A percentile compares a stretch with the other conserved stretches of the same genome.
Conservation (phyloP, 768 basidiomycete species). For the Pisolithus orientalis region DNA sequence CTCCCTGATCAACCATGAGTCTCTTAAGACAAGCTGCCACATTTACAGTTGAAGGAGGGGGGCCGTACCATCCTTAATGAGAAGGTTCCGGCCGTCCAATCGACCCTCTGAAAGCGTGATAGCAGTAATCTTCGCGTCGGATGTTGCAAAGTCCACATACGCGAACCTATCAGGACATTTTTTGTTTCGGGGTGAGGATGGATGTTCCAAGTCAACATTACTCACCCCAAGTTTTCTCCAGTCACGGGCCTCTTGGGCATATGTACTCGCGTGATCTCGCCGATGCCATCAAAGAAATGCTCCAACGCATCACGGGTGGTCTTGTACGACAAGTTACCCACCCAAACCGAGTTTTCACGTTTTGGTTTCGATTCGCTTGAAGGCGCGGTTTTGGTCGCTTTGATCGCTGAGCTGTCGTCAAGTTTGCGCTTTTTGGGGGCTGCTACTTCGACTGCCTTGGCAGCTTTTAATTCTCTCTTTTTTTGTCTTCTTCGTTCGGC, state of each 20-base stretch:
- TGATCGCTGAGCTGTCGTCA: slow-evolving; percentile 12
- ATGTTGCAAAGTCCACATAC: slow-evolving; percentile 87
- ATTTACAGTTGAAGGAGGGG: neutral
- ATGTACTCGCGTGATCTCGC: slow-evolving; percentile 74
- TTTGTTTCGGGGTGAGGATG: neutral
- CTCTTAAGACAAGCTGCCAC: slow-evolving; percentile 1
- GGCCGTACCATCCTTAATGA: slow-evolving; percentile 86
- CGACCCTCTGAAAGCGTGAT: slow-evolving; percentile 77
- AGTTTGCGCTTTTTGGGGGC: slow-evolving; percentile 44
- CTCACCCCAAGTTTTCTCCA: slow-evolving; percentile 76
- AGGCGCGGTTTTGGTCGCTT: slow-evolving; percentile 1
- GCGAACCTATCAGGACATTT: slow-evolving; percentile 63
- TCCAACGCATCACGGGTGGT: slow-evolving; percentile 72
- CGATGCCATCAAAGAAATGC: slow-evolving; percentile 62
- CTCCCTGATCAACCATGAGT: slow-evolving; percentile 41
- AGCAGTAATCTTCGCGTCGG: slow-evolving; percentile 67
- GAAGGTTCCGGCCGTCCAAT: slow-evolving; percentile 76
- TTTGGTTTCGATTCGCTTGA: slow-evolving; percentile 30
- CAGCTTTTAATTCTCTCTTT: slow-evolving; percentile 29
- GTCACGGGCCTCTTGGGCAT: slow-evolving; percentile 74
- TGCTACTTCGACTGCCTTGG: slow-evolving; percentile 19
- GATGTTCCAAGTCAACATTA: slow-evolving; percentile 10
- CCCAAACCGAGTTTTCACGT: slow-evolving; percentile 88
- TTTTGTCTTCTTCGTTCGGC: slow-evolving; percentile 64
- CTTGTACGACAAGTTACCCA: slow-evolving; percentile 90